Conservation (phyloP, 345 rosid species). For the Eucalyptus victrix region DNA sequence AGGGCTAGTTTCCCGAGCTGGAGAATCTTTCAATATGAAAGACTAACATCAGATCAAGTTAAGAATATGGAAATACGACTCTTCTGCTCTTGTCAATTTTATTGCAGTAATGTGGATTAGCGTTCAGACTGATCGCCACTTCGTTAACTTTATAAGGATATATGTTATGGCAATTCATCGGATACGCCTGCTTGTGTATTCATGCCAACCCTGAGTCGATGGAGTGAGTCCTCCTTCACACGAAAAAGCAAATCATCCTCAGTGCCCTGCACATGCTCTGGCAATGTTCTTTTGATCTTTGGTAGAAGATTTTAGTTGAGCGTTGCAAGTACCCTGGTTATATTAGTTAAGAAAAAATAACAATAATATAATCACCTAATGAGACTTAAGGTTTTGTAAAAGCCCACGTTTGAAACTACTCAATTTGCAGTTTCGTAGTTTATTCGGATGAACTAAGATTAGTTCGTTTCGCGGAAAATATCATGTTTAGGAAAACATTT, state of each 20-base stretch:
- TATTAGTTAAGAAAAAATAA: not conserved
- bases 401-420: not conserved
- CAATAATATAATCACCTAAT: not conserved
- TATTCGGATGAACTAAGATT: not conserved
- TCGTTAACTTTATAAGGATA: not conserved
- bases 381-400: not conserved
- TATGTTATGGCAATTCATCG: not conserved
- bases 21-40: not conserved
- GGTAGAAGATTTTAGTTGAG: not conserved
- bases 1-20: not conserved
- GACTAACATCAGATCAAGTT: not conserved
- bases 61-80: not conserved
- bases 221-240: not conserved
- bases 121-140: not conserved
- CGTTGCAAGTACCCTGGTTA: not conserved
- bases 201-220: not conserved
- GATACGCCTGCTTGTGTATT: not conserved
- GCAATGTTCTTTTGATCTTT: not conserved
- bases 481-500: too few species aligned
- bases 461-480: too few species aligned
- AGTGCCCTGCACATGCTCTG: not conserved
- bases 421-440: not conserved
- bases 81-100: not conserved
- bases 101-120: not conserved
- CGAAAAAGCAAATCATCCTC: not conserved